These are phyloP conservation scores for Trypethelium eluteriae DNA, from an alignment of 495 filamentous ascomycete species.

Conservation along the genomic window DNA sequence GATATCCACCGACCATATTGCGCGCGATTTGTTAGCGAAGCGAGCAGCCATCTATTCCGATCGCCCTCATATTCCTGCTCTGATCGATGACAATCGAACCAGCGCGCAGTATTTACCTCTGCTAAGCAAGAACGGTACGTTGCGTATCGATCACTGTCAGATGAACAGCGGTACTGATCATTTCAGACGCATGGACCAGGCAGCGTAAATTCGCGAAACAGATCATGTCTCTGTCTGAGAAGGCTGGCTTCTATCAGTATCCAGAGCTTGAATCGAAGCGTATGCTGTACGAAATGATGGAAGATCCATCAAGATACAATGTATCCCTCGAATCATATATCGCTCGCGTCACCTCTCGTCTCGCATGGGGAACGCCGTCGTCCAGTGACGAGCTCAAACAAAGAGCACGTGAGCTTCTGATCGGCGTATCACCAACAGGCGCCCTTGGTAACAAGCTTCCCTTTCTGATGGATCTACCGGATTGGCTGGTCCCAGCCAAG, in stretches of 20 bases:
- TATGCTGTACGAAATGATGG: conserved; percentile 41
- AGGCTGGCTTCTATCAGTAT: conserved; percentile 43
- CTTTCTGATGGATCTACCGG: conserved; percentile 33
- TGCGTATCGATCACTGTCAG: neutral
- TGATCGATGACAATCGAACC: conserved; percentile 46
- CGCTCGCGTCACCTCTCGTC: conserved; percentile 47
- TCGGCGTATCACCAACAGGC: conserved; percentile 49
- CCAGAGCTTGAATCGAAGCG: conserved; percentile 48
- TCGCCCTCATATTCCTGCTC: conserved; percentile 43
- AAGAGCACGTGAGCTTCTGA: conserved; percentile 49
- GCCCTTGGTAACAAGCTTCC: conserved; percentile 45
- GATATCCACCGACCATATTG: conserved; percentile 50
- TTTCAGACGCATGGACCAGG: conserved; percentile 48
- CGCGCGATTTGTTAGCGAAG: conserved; percentile 53
- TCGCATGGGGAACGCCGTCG: conserved; percentile 52
- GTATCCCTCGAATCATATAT: conserved; percentile 54
- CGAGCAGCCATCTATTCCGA: conserved; percentile 54
- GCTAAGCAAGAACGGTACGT: conserved; percentile 43
- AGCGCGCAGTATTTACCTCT: conserved; percentile 51
- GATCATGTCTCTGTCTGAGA: conserved; percentile 45
- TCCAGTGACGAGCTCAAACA: conserved; percentile 43
- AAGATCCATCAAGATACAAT: conserved; percentile 43
- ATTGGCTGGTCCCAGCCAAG: conserved; percentile 29
- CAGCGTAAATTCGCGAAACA: conserved; percentile 52
- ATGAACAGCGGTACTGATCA: conserved; percentile 19